phyloP scores from a whole-genome alignment of 495 filamentous ascomycete species.

The Oidiodendron maius region DNA sequence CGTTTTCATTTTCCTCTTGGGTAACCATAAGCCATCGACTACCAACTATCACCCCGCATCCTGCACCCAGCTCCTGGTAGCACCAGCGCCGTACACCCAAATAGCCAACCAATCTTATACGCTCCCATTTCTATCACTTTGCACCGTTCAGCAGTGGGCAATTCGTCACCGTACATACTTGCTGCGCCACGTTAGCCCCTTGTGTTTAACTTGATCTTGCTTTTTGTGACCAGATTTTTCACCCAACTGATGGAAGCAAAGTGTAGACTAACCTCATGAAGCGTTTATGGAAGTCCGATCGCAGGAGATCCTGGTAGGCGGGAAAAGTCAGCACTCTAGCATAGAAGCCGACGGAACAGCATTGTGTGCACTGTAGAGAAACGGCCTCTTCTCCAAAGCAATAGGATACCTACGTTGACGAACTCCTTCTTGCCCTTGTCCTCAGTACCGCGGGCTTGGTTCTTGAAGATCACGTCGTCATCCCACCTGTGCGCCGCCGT shows the following conservation, averaged over 20 bases:
- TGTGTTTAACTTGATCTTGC: neutral
- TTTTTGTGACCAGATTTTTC: neutral
- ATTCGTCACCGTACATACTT: slow-evolving; percentile 59
- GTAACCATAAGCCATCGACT: too few relatives aligned
- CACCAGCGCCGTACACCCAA: too few relatives aligned
- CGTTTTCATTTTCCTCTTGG: too few relatives aligned
- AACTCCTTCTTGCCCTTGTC: slow-evolving; percentile 91
- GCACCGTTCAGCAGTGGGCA: too few relatives aligned
- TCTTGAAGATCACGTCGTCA: slow-evolving; percentile 99
- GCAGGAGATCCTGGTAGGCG: slow-evolving; percentile 67
- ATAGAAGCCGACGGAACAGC: too few relatives aligned
- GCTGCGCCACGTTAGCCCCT: slow-evolving; percentile 41
- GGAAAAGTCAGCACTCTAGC: neutral
- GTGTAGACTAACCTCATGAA: slow-evolving; percentile 70
- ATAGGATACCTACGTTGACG: slow-evolving; percentile 65
- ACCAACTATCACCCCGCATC: too few relatives aligned
- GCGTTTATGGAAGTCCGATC: slow-evolving; percentile 94
- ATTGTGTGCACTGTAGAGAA: too few relatives aligned
- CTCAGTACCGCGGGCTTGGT: slow-evolving; percentile 92
- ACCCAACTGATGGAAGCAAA: too few relatives aligned
- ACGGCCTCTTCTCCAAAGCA: neutral
- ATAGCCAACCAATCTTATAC: too few relatives aligned
- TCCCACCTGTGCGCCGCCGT: slow-evolving; percentile 65
- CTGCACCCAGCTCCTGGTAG: too few relatives aligned
- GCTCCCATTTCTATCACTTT: too few relatives aligned